Percentiles rank a stretch among this genome's conserved stretches.
These are phyloP conservation scores for Elymus sibiricus DNA, from an alignment of 176 grass and related monocot genomes.

Conservation along the genomic window DNA sequence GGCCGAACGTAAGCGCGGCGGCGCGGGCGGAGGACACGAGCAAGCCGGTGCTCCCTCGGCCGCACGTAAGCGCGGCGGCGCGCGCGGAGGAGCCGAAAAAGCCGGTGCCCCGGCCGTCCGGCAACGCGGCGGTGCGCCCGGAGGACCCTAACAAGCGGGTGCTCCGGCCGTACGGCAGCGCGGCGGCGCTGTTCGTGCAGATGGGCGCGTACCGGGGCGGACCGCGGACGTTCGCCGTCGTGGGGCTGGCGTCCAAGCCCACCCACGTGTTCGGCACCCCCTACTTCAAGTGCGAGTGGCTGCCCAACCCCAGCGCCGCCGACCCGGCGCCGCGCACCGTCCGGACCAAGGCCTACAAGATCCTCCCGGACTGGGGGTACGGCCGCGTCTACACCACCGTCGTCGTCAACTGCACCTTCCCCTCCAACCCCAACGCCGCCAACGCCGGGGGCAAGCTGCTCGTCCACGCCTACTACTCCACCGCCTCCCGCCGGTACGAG, in stretches of 20 bases:
- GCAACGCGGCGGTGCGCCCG: background rate
- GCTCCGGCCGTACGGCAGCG: conserved; percentile 66
- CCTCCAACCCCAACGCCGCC: conserved; percentile 60
- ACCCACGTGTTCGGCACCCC: conserved; percentile 69
- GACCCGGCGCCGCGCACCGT: conserved; percentile 44
- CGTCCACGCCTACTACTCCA: conserved; percentile 89
- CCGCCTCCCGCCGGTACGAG: conserved; percentile 64
- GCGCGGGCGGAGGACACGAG: conserved; percentile 9
- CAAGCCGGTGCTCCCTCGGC: conserved; percentile 45
- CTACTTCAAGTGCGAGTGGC: conserved; percentile 97
- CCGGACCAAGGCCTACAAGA: conserved; percentile 85
- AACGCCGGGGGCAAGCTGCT: conserved; percentile 83
- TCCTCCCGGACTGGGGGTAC: conserved; percentile 93
- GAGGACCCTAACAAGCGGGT: conserved; percentile 60
- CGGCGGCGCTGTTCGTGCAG: conserved; percentile 82
- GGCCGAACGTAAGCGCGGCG: conserved; percentile 61
- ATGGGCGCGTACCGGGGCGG: conserved; percentile 93
- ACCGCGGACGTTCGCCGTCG: conserved; percentile 58
- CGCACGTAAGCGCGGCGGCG: conserved; percentile 60
- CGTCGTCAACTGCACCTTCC: conserved; percentile 93
- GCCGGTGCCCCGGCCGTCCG: background rate
- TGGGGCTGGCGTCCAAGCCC: conserved; percentile 86
- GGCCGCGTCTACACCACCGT: conserved; percentile 88
- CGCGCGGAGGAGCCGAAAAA: background rate
- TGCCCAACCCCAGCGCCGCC: conserved; percentile 40